Conservation (phyloP, 176 grass and related monocot genomes). For the Pontederia paniculata region DNA sequence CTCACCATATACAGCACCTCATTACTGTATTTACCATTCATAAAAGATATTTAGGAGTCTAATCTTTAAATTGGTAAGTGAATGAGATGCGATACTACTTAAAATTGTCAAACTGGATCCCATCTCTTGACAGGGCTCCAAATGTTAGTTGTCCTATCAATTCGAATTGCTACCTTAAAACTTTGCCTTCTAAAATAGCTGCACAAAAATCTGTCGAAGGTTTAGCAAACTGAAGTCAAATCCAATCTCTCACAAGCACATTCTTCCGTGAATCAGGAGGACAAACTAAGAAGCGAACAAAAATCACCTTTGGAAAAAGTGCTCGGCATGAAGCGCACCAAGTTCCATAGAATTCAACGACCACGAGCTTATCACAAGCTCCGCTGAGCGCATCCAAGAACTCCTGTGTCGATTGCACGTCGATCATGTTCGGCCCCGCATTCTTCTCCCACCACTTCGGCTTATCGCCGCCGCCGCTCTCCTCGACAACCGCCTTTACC, state of each 20-base stretch:
- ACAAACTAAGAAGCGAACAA: not conserved
- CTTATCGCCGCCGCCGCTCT: slow-evolving; percentile 19
- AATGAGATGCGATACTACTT: too few species aligned
- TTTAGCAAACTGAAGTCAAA: too few species aligned
- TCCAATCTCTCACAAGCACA: not conserved
- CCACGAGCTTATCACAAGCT: slow-evolving; percentile 67
- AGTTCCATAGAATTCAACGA: slow-evolving; percentile 87
- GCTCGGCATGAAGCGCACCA: slow-evolving; percentile 95
- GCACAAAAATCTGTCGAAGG: too few species aligned
- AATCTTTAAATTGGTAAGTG: too few species aligned
- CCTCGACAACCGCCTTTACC: slow-evolving; percentile 27
- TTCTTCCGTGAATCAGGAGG: not conserved
- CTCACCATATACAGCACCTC: too few species aligned
- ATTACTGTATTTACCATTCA: too few species aligned
- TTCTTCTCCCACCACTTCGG: slow-evolving; percentile 96
- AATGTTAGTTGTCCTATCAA: too few species aligned
- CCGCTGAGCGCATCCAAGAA: slow-evolving; percentile 74
- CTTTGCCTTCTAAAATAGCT: too few species aligned
- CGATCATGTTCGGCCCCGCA: slow-evolving; percentile 77
- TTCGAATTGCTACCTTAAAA: too few species aligned
- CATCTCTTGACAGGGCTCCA: too few species aligned
- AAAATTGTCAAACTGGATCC: too few species aligned
- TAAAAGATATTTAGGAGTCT: too few species aligned
- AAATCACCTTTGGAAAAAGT: slow-evolving; percentile 76
- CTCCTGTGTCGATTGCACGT: slow-evolving; percentile 88